Conservation (phyloP, 2,329 filamentous ascomycete genomes). For the Fusarium ramigenum region DNA sequence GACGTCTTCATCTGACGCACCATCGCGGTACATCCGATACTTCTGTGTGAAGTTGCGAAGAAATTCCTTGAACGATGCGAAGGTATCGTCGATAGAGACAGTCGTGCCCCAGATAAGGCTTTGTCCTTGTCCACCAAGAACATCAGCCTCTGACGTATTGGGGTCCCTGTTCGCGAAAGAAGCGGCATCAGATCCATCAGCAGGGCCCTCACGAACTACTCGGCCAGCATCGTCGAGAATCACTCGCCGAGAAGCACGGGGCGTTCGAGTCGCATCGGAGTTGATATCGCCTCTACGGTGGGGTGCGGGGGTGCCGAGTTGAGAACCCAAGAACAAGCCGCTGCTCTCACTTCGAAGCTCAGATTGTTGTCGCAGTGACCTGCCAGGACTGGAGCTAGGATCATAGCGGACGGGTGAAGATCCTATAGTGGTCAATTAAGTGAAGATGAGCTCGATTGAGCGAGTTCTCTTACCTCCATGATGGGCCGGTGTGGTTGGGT, state of each 20-base stretch:
- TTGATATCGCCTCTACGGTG: conserved; percentile 84
- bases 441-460: background rate
- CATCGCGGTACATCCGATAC: conserved; percentile 91
- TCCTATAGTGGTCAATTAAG: conserved; percentile 60
- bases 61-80: conserved; percentile 90
- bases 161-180: conserved; percentile 75
- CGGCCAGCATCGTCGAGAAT: conserved; percentile 68
- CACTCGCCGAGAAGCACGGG: conserved; percentile 62
- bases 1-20: conserved; percentile 80
- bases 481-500: conserved; percentile 62
- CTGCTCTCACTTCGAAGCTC: conserved; percentile 86
- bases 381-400: conserved; percentile 87
- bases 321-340: conserved; percentile 81
- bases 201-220: conserved; percentile 63
- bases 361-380: conserved; percentile 68
- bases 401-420: conserved; percentile 94
- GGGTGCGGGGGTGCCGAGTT: conserved; percentile 61
- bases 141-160: conserved; percentile 90
- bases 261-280: conserved; percentile 74
- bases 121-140: conserved; percentile 81
- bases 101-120: conserved; percentile 97
- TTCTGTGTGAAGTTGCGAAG: conserved; percentile 91
- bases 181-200: conserved; percentile 65
- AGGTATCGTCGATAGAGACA: conserved; percentile 90
- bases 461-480: conserved; percentile 66